Conservation (phyloP, 2,329 filamentous ascomycete genomes). For the Colletotrichum horii region DNA sequence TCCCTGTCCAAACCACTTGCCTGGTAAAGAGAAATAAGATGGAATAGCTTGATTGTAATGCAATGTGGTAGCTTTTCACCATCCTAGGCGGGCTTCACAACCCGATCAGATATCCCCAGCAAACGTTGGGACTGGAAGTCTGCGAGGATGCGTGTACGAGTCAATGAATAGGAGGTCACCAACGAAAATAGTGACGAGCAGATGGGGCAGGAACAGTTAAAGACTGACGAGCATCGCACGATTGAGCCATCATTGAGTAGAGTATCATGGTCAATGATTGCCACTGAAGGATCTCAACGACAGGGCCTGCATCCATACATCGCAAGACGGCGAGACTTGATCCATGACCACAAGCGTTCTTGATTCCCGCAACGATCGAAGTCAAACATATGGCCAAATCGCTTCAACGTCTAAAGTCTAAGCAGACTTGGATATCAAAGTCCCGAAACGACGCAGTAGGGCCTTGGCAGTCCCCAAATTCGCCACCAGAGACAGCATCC, state of each 20-base stretch:
- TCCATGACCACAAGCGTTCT: neutral
- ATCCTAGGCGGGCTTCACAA: no score
- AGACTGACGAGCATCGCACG: neutral
- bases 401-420: neutral
- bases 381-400: neutral
- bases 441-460: neutral
- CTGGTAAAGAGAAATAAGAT: no score
- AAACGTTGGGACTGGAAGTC: no score
- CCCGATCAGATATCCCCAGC: no score
- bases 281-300: neutral
- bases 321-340: neutral
- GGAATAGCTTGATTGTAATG: no score
- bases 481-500: neutral
- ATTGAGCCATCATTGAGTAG: neutral
- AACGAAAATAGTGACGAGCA: no score
- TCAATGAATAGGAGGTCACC: no score
- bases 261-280: neutral
- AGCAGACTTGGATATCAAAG: neutral
- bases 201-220: no score
- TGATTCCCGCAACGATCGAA: neutral
- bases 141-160: no score
- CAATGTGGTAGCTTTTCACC: no score
- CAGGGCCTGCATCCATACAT: neutral
- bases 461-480: neutral
- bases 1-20: no score